Evolutionary conservation across 2,329 filamentous ascomycete species (phyloP), one percentile per base, ranked within the genome.

Genomic region (Exutisphaerella laricina): DNA sequence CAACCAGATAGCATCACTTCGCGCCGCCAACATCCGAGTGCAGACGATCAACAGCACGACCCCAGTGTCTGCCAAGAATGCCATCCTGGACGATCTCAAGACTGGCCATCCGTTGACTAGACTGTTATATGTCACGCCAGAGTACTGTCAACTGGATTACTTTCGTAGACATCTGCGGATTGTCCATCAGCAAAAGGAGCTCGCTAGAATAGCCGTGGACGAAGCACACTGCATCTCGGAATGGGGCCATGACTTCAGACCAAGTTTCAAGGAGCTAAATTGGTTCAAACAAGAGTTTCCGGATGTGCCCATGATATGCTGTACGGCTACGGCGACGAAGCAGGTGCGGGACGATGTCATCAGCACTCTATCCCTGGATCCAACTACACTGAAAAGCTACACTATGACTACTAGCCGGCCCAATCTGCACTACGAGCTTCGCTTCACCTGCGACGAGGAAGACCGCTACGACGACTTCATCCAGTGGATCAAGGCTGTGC

Each of bases 201-300:
- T 97, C n/a, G 83, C 84, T 7, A 80, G 90, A 10, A 79, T 97
- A 50, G 90, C 85, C 35, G 82, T 97, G 44, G 90, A 97, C 59
- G 90, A 97, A 68, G 90, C 90, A 2, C 90, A 97, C 64, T 97
- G 90, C 30, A 94, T 97, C 55, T 94, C 87, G 17, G 89, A 96
- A 80, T 96, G 90, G 90, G 90, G 90, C 1, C 89, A 97, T 63
- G 90, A 97, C 64, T 97, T 97, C 62, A 84, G 90, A n/a, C 85
- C 83, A 25, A 85, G 88, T 44, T 97, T 95, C 66, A 88, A 92
- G 60, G 78, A 84, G 14, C 74, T 97, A 5, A 82, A 79, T 2
- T 96, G 87, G 80, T 92, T 97, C 70, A 83, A 85, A 54, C 74
- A 79, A 36, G 80, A 80, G 4, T 88, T 92, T 52, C 86, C 88